phyloP scores from a whole-genome alignment of 2,329 filamentous ascomycete species.

The Aureobasidium pullulans region DNA sequence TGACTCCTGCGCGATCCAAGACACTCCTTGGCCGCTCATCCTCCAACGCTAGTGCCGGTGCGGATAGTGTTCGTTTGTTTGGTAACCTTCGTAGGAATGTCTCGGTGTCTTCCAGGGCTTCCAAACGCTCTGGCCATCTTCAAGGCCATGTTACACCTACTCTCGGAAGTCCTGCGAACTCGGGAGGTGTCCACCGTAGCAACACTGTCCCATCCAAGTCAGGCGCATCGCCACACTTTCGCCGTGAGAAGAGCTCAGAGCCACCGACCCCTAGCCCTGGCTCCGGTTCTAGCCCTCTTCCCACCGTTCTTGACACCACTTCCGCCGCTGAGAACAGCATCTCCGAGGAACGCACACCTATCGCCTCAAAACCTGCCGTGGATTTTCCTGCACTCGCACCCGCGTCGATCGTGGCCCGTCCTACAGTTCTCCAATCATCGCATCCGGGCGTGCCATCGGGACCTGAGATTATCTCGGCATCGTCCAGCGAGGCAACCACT shows the following conservation, averaged over 20 bases:
- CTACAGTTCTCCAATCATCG: background rate
- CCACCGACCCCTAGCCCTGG: conserved; percentile 40
- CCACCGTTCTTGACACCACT: conserved; percentile 12
- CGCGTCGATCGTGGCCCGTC: conserved; percentile 15
- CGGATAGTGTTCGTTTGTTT: conserved; percentile 76
- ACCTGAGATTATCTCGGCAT: conserved; percentile 32
- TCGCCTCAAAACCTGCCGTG: conserved; percentile 25
- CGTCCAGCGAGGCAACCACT: conserved; percentile 32
- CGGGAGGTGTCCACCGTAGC: conserved; percentile 55
- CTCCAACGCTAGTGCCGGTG: conserved; percentile 82
- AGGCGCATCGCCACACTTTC: conserved; percentile 62
- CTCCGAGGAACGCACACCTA: conserved; percentile 18
- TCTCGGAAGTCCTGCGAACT: conserved; percentile 20
- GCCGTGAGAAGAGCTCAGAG: conserved; percentile 43
- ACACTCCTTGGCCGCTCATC: conserved; percentile 63
- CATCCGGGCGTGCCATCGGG: conserved; percentile 19
- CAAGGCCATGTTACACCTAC: conserved; percentile 61
- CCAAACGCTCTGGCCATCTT: conserved; percentile 63
- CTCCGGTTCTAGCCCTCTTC: conserved; percentile 10
- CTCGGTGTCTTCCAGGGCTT: conserved; percentile 85
- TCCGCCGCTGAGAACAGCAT: conserved; percentile 14
- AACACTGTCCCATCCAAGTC: conserved; percentile 94
- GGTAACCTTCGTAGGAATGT: conserved; percentile 78
- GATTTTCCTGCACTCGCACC: conserved; percentile 26
- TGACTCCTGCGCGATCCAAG: conserved; percentile 40